Evolutionary conservation across 2,329 filamentous ascomycete genomes (phyloP).

Genomic region (Exophiala xenobiotica): DNA sequence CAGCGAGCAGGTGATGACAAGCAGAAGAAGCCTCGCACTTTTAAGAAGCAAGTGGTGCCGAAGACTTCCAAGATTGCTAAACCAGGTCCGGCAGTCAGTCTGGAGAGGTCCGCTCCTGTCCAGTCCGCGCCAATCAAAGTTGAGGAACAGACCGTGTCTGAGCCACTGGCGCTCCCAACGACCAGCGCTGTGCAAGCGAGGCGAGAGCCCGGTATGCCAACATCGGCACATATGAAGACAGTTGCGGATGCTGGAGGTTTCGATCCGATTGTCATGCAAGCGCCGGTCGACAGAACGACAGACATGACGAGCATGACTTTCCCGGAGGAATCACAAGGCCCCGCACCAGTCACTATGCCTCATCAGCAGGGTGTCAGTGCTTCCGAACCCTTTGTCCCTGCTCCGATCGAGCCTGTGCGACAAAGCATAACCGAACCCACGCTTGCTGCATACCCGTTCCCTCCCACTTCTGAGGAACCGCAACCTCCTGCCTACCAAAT

Average conservation of each 20-base stretch:
- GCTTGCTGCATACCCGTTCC: not conserved
- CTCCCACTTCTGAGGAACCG: not conserved
- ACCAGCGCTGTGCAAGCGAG: too few relatives aligned
- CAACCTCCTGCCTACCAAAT: not conserved
- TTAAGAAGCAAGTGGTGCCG: constrained; percentile 36
- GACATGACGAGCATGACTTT: too few relatives aligned
- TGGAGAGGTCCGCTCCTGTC: constrained; percentile 8
- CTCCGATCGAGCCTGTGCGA: not conserved
- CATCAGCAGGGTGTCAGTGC: not conserved
- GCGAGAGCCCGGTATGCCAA: too few relatives aligned
- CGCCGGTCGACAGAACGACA: too few relatives aligned
- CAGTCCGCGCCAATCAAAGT: constrained; percentile 16
- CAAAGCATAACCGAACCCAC: not conserved
- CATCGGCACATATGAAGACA: too few relatives aligned
- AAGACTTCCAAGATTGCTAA: constrained; percentile 27
- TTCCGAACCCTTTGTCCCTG: not conserved
- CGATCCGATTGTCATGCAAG: too few relatives aligned
- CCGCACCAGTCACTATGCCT: not conserved
- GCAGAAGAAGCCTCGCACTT: constrained; percentile 37
- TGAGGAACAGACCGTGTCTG: not conserved
- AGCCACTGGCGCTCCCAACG: too few relatives aligned
- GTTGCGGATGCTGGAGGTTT: too few relatives aligned
- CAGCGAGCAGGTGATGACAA: constrained; percentile 42
- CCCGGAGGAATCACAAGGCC: too few relatives aligned
- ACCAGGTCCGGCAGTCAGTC: constrained; percentile 12